Evolutionary conservation across 371 early-diverging fungal genomes (phyloP).

Genomic region (Rhizopus delemar): DNA sequence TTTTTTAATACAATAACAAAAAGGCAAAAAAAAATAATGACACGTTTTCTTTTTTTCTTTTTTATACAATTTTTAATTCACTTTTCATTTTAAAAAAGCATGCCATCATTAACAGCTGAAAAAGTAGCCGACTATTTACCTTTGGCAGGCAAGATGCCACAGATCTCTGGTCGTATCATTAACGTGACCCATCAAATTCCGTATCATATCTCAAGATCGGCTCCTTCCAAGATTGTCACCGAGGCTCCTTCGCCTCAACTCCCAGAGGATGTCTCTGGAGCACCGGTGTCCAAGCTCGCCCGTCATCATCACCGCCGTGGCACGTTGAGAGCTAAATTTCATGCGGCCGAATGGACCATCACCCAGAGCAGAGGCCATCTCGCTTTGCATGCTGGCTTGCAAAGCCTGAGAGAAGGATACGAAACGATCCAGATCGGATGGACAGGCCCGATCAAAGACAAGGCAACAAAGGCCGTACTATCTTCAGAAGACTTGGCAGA

Average conservation of each 20-base stretch:
- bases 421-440: conserved; percentile 73
- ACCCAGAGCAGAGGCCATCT: conserved; percentile 68
- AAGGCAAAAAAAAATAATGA: conserved; percentile 1
- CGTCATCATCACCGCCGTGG: conserved; percentile 43
- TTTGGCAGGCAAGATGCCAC: conserved; percentile 36
- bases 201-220: conserved; percentile 46
- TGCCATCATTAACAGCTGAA: conserved; percentile 41
- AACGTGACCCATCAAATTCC: conserved; percentile 68
- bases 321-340: conserved; percentile 40
- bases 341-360: conserved; percentile 38
- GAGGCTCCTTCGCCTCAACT: background rate
- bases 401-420: conserved; percentile 50
- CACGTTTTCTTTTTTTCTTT: conserved; percentile 12
- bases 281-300: conserved; percentile 40
- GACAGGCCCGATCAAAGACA: conserved; percentile 60
- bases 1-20: background rate
- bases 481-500: conserved; percentile 34
- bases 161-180: conserved; percentile 54
- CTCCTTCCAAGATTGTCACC: background rate
- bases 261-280: conserved; percentile 23
- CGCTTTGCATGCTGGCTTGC: conserved; percentile 76
- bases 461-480: conserved; percentile 34
- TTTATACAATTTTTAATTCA: conserved; percentile 2
- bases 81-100: conserved; percentile 13
- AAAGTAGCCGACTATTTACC: conserved; percentile 49